A percentile compares a stretch with the other conserved stretches of the same genome.
These are phyloP conservation scores for Cucurbita pepo DNA, from an alignment of 306 rosid genomes.

Conservation along the genomic window DNA sequence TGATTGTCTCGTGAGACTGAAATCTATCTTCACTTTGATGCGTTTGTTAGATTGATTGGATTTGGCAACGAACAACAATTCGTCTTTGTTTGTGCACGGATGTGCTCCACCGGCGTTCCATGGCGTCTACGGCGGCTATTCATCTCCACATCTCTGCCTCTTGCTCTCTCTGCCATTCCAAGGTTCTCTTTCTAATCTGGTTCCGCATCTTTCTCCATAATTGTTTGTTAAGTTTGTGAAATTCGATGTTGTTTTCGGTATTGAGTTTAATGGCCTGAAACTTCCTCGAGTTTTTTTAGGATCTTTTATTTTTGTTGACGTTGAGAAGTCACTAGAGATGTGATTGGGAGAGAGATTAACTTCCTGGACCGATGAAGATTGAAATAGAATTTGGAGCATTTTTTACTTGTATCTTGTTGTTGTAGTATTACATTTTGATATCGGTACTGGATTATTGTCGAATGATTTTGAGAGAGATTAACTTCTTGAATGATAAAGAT, in stretches of 20 bases:
- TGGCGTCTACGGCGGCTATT: slow-evolving; percentile 49
- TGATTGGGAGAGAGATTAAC: background rate
- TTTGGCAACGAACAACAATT: background rate
- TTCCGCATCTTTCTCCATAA: background rate
- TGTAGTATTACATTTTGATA: background rate
- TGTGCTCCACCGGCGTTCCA: slow-evolving; percentile 16
- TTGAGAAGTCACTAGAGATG: background rate
- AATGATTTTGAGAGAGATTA: background rate
- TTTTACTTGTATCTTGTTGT: background rate
- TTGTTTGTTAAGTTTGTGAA: background rate
- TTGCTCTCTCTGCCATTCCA: slow-evolving; percentile 22
- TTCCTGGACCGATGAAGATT: background rate
- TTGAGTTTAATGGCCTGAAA: background rate
- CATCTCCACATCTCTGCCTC: slow-evolving; percentile 22
- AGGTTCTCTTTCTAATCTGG: slow-evolving; percentile 16
- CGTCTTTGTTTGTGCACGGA: slow-evolving; percentile 5
- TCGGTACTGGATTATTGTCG: background rate
- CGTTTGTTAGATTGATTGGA: background rate
- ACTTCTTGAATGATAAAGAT: background rate
- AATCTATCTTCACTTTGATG: background rate
- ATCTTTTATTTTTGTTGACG: background rate
- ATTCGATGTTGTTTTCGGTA: background rate
- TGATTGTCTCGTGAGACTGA: background rate
- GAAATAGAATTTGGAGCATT: background rate
- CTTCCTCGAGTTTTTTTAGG: background rate